Percentiles rank a stretch among this genome's conserved stretches.
These are phyloP conservation scores for Copromyces sp. DNA, from an alignment of 495 filamentous ascomycete species.

Conservation along the genomic window DNA sequence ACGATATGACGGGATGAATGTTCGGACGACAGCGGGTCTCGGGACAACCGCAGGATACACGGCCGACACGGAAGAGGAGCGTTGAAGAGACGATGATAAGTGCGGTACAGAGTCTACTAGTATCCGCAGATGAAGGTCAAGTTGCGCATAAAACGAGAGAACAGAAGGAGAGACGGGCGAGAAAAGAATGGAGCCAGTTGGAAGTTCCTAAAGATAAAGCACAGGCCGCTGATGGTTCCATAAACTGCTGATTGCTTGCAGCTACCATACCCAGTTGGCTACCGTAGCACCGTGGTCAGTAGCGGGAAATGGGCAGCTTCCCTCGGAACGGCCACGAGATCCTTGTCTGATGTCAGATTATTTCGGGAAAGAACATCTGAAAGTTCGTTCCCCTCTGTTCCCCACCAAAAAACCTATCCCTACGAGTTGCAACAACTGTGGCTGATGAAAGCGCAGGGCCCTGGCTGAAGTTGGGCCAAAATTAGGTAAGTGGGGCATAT, in stretches of 20 bases:
- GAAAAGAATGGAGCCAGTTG: not conserved
- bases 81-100: not conserved
- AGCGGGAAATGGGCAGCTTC: not conserved
- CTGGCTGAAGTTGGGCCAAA: not conserved
- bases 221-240: not conserved
- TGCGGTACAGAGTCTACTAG: not conserved
- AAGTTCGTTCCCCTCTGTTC: not conserved
- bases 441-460: not conserved
- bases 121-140: not conserved
- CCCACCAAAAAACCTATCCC: not conserved
- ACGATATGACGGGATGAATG: not conserved
- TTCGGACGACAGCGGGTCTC: not conserved
- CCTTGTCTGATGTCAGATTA: not conserved
- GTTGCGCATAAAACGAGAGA: not conserved
- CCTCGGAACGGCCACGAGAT: not conserved
- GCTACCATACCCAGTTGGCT: not conserved
- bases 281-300: not conserved
- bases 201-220: not conserved
- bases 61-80: not conserved
- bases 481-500: not conserved
- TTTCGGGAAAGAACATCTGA: not conserved
- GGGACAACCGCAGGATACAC: not conserved
- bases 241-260: not conserved
- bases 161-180: not conserved
- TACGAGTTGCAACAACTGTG: not conserved